Conservation (phyloP, 2,329 filamentous ascomycete genomes). For the Xylaria sp. region DNA sequence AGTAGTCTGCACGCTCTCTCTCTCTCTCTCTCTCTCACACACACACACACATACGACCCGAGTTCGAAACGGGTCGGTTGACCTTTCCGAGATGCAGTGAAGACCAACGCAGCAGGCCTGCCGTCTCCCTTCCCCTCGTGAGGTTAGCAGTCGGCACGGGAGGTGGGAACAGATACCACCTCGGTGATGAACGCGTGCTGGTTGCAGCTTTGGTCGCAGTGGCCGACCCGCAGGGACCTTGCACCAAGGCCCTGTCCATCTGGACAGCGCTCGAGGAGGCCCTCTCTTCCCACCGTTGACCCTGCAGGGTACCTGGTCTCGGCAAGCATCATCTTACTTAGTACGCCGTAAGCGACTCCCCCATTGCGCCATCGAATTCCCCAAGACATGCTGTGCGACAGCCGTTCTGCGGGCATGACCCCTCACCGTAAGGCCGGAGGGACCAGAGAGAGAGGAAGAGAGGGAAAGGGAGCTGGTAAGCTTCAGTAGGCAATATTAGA, state of each 20-base stretch:
- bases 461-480: slow-evolving; percentile 1
- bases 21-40: no score
- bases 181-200: slow-evolving; percentile 37
- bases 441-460: background rate
- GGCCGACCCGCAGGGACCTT: slow-evolving; percentile 34
- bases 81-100: slow-evolving; percentile 35
- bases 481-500: slow-evolving; percentile 6
- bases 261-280: slow-evolving; percentile 18
- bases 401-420: slow-evolving; percentile 29
- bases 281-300: slow-evolving; percentile 21
- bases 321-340: slow-evolving; percentile 33
- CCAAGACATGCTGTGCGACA: slow-evolving; percentile 35
- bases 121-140: slow-evolving; percentile 20
- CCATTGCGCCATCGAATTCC: slow-evolving; percentile 34
- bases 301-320: slow-evolving; percentile 37
- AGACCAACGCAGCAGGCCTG: slow-evolving; percentile 26
- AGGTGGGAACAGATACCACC: slow-evolving; percentile 31
- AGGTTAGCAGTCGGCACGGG: background rate
- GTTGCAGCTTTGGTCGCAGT: slow-evolving; percentile 33
- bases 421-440: slow-evolving; percentile 39
- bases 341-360: slow-evolving; percentile 28
- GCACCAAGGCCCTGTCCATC: slow-evolving; percentile 32
- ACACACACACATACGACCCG: slow-evolving; percentile 23
- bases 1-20: slow-evolving; percentile 17
- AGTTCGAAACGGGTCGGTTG: slow-evolving; percentile 36